phyloP scores from a whole-genome alignment of 305 asterid genomes.

The Fraxinus albicans region DNA sequence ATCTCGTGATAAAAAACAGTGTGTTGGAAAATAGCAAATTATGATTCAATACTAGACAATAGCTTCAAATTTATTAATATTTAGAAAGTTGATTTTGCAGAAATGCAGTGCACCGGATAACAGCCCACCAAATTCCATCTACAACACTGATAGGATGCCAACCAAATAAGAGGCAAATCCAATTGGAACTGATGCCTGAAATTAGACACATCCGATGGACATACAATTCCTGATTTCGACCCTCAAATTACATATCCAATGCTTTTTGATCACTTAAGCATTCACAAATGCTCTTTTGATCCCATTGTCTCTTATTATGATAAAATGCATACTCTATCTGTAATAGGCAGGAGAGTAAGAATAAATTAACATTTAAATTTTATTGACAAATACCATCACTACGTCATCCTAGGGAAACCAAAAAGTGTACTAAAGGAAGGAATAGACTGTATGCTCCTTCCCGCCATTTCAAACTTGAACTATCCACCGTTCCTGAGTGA shows the following conservation, averaged over 20 bases:
- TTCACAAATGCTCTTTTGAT: background rate
- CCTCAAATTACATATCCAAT: background rate
- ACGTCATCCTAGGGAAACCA: background rate
- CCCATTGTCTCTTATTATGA: background rate
- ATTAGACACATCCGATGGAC: background rate
- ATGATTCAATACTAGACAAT: background rate
- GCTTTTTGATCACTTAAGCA: background rate
- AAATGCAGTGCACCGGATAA: background rate
- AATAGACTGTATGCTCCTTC: background rate
- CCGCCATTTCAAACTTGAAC: background rate
- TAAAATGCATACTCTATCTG: background rate
- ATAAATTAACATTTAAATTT: background rate
- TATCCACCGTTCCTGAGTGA: background rate
- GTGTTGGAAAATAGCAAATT: background rate
- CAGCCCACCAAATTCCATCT: background rate
- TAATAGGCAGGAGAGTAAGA: background rate
- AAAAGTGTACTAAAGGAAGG: background rate
- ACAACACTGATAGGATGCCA: background rate
- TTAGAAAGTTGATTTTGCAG: background rate
- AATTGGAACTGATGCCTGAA: background rate
- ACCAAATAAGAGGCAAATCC: background rate
- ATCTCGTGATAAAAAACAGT: background rate
- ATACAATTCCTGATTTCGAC: background rate
- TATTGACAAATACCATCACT: background rate
- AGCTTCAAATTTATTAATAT: background rate